Conservation (phyloP, 805 yeast species). For the Lachancea sp. region DNA sequence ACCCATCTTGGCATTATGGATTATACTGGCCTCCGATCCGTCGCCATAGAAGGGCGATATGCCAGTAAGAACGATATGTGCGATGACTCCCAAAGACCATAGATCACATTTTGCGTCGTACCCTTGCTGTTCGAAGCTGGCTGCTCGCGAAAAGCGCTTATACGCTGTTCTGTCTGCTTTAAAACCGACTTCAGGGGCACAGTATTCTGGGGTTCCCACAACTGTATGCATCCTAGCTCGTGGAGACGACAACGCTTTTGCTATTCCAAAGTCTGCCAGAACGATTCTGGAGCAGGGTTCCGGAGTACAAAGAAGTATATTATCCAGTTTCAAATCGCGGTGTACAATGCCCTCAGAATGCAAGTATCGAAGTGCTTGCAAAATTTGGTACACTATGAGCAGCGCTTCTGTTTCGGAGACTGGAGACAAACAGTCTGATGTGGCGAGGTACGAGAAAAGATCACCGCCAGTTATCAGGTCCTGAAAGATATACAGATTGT, state of each 20-base stretch:
- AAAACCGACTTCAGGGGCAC: constrained; percentile 65
- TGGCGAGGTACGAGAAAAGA: constrained; percentile 46
- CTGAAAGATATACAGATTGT: constrained; percentile 40
- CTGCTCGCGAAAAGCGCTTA: constrained; percentile 23
- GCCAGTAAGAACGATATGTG: constrained; percentile 55
- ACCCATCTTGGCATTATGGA: constrained; percentile 39
- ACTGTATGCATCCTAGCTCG: constrained; percentile 42
- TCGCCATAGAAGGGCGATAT: constrained; percentile 56
- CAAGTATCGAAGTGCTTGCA: constrained; percentile 49
- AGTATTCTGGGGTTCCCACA: constrained; percentile 63
- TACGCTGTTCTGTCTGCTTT: constrained; percentile 28
- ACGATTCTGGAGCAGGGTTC: constrained; percentile 47
- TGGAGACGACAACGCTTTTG: constrained; percentile 31
- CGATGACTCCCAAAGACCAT: constrained; percentile 63
- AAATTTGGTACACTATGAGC: constrained; percentile 48
- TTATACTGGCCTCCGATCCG: constrained; percentile 37
- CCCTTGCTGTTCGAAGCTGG: constrained; percentile 32
- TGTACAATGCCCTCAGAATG: constrained; percentile 53
- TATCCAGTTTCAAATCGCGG: constrained; percentile 62
- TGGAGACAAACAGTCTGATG: constrained; percentile 35
- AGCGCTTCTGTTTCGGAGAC: constrained; percentile 51
- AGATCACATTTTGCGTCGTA: constrained; percentile 56
- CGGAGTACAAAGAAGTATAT: constrained; percentile 50
- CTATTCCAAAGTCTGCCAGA: constrained; percentile 65
- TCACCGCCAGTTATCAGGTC: constrained; percentile 54